Base-by-base conservation (phyloP, 192 early-diverging fungal species). In the Chytriomyces sp. region DNA sequence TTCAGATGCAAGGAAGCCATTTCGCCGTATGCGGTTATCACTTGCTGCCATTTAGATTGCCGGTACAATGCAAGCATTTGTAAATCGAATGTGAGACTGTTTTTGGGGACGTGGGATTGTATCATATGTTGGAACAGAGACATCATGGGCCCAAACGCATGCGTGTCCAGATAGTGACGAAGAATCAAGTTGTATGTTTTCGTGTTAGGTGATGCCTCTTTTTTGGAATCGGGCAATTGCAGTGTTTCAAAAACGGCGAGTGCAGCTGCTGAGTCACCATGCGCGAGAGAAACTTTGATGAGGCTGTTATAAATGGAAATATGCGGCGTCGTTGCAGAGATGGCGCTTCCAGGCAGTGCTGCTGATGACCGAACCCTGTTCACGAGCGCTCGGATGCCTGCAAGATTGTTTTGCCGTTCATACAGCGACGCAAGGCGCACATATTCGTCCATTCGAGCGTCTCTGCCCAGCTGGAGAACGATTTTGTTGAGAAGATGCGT, bases 401-500 rank as follows among this genome's bases (percentile, higher is more conserved):
- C 1, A 13, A 46, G 45, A 53, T 75, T 64, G 28, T 28, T 28
- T 44, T 20, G 48, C n/a, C 24, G 10, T 28, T 65, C 62, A 26
- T 26, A 50, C 3, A 65, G 13, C 20, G 44, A n/a, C 9, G 73
- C 73, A 6, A 73, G 45, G 16, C 7, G 18, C 9, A 62, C 18
- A 2, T 60, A n/a, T 53, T 75, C 73, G 11, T 64, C 48, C 73
- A 28, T 47, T 20, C 35, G 10, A 20, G 62, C 64, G 4, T 49
- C n/a, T 7, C 13, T 49, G 45, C 63, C 73, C 48, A 75, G 13
- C 7, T 50, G 44, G 11, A 45, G 11, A 6, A 75, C 73, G 48
- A 75, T 64, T 35, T 65, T 64, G 24, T 64, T 28, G 5, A 75
- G 63, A 6, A 72, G 63, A 61, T 6, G 7, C 45, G 73, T 23